A percentile compares a stretch with the other conserved stretches of the same genome.
Conservation (phyloP, 208 protist species). For the Trypanosoma cruzi region DNA sequence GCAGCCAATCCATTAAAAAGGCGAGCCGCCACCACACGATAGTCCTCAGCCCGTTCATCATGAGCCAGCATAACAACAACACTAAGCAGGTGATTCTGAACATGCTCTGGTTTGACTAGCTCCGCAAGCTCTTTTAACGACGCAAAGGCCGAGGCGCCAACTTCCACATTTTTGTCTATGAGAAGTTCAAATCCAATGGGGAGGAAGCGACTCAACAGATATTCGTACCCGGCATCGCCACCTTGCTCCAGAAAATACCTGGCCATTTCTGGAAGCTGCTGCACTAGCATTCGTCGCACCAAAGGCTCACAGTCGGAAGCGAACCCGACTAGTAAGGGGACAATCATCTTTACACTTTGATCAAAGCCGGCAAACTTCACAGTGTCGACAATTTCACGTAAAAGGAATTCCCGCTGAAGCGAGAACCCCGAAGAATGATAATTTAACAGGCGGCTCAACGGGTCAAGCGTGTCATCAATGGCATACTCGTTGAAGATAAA, state of each 20-base stretch:
- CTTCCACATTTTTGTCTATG: constrained; percentile 95
- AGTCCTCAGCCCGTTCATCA: constrained; percentile 95
- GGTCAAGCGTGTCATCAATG: constrained; percentile 93
- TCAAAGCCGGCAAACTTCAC: constrained; percentile 82
- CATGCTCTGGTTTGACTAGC: constrained; percentile 81
- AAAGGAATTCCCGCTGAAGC: constrained; percentile 85
- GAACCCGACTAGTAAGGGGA: constrained; percentile 90
- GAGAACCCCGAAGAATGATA: constrained; percentile 93
- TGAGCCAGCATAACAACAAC: constrained; percentile 92
- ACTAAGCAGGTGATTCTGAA: constrained; percentile 86
- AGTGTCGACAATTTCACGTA: constrained; percentile 88
- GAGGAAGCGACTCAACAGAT: constrained; percentile 85
- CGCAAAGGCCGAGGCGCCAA: constrained; percentile 83
- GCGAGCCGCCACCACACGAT: constrained; percentile 92
- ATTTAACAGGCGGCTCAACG: constrained; percentile 76
- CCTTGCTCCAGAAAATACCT: constrained; percentile 78
- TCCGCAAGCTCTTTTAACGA: constrained; percentile 82
- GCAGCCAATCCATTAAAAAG: constrained; percentile 89
- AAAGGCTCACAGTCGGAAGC: constrained; percentile 88
- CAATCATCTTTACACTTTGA: constrained; percentile 69
- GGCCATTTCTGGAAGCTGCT: constrained; percentile 86
- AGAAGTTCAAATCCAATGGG: constrained; percentile 93
- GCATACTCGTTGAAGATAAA: constrained; percentile 94
- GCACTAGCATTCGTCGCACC: constrained; percentile 91
- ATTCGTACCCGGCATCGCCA: constrained; percentile 81